phyloP scores from a whole-genome alignment of 73 alveolate genomes.

The Halteria grandinella region DNA sequence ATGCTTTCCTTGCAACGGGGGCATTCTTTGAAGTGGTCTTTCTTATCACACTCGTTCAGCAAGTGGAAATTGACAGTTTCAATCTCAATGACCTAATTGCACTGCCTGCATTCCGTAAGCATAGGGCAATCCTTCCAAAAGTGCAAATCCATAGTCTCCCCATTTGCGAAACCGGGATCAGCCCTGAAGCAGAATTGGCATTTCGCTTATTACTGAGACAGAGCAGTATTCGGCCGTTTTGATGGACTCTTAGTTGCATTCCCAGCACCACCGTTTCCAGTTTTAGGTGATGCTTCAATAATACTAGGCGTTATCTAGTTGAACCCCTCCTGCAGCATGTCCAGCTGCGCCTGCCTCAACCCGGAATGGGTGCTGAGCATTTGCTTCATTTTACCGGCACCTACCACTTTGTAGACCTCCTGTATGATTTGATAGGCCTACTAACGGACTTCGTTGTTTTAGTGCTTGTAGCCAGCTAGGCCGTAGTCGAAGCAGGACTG shows the following conservation, averaged over 20 bases:
- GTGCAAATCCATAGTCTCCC: constrained; percentile 69
- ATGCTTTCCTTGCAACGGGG: constrained; percentile 85
- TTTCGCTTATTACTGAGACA: constrained; percentile 42
- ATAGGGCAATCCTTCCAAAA: constrained; percentile 75
- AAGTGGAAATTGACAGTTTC: constrained; percentile 73
- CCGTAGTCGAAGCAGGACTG: constrained; percentile 81
- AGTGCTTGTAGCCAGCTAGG: constrained; percentile 80
- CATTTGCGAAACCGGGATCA: constrained; percentile 20
- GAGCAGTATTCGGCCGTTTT: constrained; percentile 16
- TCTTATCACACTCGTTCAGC: constrained; percentile 72
- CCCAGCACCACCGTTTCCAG: no score
- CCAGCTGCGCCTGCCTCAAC: constrained; percentile 90
- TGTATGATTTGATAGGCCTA: constrained; percentile 84
- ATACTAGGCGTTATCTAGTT: constrained; percentile 54
- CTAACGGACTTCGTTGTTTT: constrained; percentile 89
- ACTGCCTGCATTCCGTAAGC: constrained; percentile 69
- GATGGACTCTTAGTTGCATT: no score
- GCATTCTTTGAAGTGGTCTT: constrained; percentile 70
- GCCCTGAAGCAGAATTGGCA: constrained; percentile 70
- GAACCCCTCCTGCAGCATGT: constrained; percentile 82
- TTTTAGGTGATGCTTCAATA: constrained; percentile 30
- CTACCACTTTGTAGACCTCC: constrained; percentile 86
- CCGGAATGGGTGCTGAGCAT: constrained; percentile 74
- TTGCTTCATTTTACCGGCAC: constrained; percentile 76
- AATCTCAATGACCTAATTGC: constrained; percentile 74